Conservation (phyloP, 208 protist genomes). For the Crithidia acanthocephali region DNA sequence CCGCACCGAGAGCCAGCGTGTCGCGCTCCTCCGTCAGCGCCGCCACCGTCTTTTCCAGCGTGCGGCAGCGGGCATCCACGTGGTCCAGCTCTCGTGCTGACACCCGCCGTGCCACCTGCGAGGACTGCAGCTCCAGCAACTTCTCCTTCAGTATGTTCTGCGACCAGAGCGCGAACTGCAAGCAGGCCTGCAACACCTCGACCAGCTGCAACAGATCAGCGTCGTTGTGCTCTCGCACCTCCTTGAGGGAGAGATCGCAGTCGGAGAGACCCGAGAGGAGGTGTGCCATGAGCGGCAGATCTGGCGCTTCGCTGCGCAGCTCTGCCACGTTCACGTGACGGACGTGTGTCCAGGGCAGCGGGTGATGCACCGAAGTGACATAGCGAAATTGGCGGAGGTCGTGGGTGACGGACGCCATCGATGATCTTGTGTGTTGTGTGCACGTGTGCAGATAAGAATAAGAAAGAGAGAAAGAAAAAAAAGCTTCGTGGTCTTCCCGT, state of each 20-base stretch:
- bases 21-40: slow-evolving; percentile 55
- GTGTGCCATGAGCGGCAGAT: slow-evolving; percentile 75
- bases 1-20: slow-evolving; percentile 42
- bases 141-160: slow-evolving; percentile 77
- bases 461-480: too few species aligned
- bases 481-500: too few species aligned
- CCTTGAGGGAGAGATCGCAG: slow-evolving; percentile 36
- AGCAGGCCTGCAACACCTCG: slow-evolving; percentile 58
- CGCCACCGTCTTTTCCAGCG: slow-evolving; percentile 28
- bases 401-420: slow-evolving; percentile 37
- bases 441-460: too few species aligned
- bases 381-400: slow-evolving; percentile 65
- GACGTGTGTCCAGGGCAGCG: slow-evolving; percentile 65
- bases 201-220: slow-evolving; percentile 75
- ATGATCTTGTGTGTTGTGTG: not conserved
- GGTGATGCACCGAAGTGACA: slow-evolving; percentile 11
- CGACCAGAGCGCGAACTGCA: slow-evolving; percentile 89
- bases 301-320: slow-evolving; percentile 49
- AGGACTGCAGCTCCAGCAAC: slow-evolving; percentile 55
- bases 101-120: slow-evolving; percentile 42
- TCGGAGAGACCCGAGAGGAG: slow-evolving; percentile 50
- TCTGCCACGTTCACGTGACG: slow-evolving; percentile 56
- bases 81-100: slow-evolving; percentile 49
- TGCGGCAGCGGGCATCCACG: slow-evolving; percentile 48
- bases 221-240: slow-evolving; percentile 42